A percentile compares a stretch with the other conserved stretches of the same genome.
Conservation (phyloP, 805 yeast species). For the Candida multigemmis region DNA sequence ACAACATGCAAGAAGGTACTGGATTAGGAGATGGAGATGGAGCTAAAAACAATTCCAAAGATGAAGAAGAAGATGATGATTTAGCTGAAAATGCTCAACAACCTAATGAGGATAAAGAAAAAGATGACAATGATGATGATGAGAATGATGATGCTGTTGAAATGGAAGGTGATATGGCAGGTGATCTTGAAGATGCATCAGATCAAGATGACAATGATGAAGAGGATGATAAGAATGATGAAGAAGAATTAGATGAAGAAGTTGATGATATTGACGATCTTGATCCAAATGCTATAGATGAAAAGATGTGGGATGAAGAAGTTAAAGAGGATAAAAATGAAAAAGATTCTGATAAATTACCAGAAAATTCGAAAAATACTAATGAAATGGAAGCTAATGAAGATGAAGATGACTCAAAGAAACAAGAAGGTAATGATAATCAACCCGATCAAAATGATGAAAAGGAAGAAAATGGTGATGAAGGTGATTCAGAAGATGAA, state of each 20-base stretch:
- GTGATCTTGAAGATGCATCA: constrained; percentile 73
- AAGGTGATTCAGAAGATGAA: constrained; percentile 46
- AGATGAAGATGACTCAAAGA: constrained; percentile 28
- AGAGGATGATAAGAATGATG: constrained; percentile 40
- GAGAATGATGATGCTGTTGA: constrained; percentile 85
- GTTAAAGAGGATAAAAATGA: constrained; percentile 69
- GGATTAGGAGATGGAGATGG: constrained; percentile 93
- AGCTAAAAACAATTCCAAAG: constrained; percentile 70
- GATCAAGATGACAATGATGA: constrained; percentile 54
- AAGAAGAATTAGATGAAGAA: constrained; percentile 74
- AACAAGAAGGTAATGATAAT: constrained; percentile 25
- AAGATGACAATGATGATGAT: constrained; percentile 53
- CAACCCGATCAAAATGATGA: constrained; percentile 25
- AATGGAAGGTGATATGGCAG: constrained; percentile 96
- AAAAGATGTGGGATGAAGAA: constrained; percentile 97
- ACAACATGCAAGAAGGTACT: constrained; percentile 73
- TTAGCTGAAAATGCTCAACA: constrained; percentile 69
- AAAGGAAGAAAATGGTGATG: constrained; percentile 33
- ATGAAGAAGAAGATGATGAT: constrained; percentile 88
- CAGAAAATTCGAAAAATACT: constrained; percentile 44
- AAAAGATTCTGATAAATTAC: constrained; percentile 68
- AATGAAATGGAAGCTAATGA: constrained; percentile 43
- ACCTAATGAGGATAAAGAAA: constrained; percentile 63
- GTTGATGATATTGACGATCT: constrained; percentile 81
- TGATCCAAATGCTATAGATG: constrained; percentile 93